Evolutionary conservation across 2,329 filamentous ascomycete species (phyloP).

Genomic region (Trichoderma simmonsii): DNA sequence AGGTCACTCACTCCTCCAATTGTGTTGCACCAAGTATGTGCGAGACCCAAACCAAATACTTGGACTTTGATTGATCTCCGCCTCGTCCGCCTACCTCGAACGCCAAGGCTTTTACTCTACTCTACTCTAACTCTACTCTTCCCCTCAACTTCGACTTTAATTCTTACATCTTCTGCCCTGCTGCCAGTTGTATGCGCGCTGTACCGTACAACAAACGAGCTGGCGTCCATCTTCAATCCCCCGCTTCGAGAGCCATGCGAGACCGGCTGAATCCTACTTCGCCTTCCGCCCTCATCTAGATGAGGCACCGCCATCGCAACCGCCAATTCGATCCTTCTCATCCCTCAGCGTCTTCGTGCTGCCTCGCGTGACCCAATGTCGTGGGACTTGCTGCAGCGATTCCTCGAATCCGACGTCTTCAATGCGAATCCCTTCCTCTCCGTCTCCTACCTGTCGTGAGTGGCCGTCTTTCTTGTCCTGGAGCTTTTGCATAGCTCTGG

Average conservation of each 20-base stretch:
- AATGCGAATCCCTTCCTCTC: conserved; percentile 86
- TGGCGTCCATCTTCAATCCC: neutral
- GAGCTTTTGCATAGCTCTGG: neutral
- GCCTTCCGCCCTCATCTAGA: conserved; percentile 23
- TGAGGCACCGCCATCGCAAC: conserved; percentile 21
- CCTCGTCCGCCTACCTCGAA: conserved; percentile 10
- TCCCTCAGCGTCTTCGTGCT: conserved; percentile 21
- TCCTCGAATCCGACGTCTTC: conserved; percentile 92
- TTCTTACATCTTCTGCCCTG: neutral
- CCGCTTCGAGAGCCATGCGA: conserved; percentile 24
- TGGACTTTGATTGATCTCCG: neutral
- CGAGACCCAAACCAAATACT: conserved; percentile 4
- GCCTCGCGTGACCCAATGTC: conserved; percentile 53
- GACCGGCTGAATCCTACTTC: conserved; percentile 20
- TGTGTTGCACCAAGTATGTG: neutral
- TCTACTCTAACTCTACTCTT: neutral
- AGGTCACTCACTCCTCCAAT: conserved; percentile 12
- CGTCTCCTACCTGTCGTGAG: conserved; percentile 84
- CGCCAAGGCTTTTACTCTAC: conserved; percentile 7
- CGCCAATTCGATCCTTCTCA: conserved; percentile 13
- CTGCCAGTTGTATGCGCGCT: neutral
- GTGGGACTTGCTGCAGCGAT: conserved; percentile 85
- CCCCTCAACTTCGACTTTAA: neutral
- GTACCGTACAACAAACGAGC: neutral
- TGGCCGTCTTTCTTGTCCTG: conserved; percentile 22